These are phyloP conservation scores for Calonectria multiphialidica DNA, from an alignment of 2,329 filamentous ascomycete genomes.

Conservation along the genomic window DNA sequence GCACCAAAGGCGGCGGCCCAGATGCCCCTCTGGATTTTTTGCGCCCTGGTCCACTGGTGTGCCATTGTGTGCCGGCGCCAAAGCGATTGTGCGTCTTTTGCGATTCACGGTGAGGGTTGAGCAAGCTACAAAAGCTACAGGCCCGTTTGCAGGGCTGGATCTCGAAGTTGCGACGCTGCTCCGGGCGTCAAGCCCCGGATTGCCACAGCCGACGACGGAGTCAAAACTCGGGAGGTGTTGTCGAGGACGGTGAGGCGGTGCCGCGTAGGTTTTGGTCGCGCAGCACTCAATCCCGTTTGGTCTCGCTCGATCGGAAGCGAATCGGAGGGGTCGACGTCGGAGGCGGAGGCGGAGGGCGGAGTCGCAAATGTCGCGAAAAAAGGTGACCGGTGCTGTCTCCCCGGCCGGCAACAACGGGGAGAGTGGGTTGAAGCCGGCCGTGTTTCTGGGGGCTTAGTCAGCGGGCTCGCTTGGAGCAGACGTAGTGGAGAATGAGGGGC, in stretches of 20 bases:
- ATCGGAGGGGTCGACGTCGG: constrained; percentile 1
- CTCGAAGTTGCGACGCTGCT: constrained; percentile 37
- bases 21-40: constrained; percentile 50
- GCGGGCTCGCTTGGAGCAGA: not conserved
- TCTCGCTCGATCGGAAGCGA: not conserved
- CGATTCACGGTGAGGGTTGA: constrained; percentile 27
- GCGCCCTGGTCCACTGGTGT: constrained; percentile 44
- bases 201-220: constrained; percentile 11
- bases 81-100: constrained; percentile 29
- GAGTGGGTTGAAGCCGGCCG: constrained; percentile 4
- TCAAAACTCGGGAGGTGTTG: not conserved
- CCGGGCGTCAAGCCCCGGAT: constrained; percentile 30
- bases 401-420: constrained; percentile 4
- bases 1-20: constrained; percentile 60
- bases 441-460: constrained; percentile 4
- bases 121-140: not conserved
- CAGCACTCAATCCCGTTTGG: not conserved
- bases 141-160: constrained; percentile 42
- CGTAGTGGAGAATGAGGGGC: not conserved
- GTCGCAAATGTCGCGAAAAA: constrained; percentile 6
- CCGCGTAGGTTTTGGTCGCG: no score
- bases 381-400: not conserved
- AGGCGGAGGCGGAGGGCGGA: constrained; percentile 14
- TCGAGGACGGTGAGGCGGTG: not conserved
- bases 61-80: constrained; percentile 24